Base-by-base conservation (phyloP, 129 eudicot species). In the Chrysanthemum makinoi region DNA sequence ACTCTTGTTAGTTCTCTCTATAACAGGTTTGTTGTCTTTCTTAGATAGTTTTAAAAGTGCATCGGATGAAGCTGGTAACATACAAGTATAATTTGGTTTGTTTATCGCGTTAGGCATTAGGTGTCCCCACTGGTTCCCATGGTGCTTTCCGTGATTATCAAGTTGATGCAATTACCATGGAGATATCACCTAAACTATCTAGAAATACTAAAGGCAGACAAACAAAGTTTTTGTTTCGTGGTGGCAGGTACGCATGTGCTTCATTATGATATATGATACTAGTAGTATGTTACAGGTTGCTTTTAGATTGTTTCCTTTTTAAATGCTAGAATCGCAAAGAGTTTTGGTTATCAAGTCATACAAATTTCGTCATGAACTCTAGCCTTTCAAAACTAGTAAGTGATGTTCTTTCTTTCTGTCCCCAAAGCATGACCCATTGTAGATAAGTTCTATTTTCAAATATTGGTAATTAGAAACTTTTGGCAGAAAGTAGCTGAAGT, bases 121-220 rank as follows among this genome's bases (percentile, higher is more conserved):
- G 99, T 66, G 74, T 95, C 80, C 99, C 99, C 33, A 95, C 97
- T 4, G 99, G 99, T 72, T 82, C 97, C 35, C 99, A 95, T 83
- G 99, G 96, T 47, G 97, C 97, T 79, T 95, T 95, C 58, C 96
- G 97, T 57, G 97, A 95, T 90, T 95, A 95, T 85, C 99, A 95
- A 81, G 82, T 95, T 81, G 99, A 95, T 78, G 95, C 99, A 18
- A 80, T 95, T 52, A 95, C 99, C 46, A 70, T 95, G 83, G 91
- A 83, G 79, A 70, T 94, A 66, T 83, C 93, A 70, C 78, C 85
- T n/a, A 82, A 64, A 72, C 66, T 60, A 8, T 78, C 87, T 52
- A 77, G 82, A 8, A 79, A 67, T 70, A 55, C 76, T 50, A 79
- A 26, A 16, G 79, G 50, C 79, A 75, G 80, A 77, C 86, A 73